Evolutionary conservation across 495 filamentous ascomycete species (phyloP).

Genomic region (Aspergillus campestris): DNA sequence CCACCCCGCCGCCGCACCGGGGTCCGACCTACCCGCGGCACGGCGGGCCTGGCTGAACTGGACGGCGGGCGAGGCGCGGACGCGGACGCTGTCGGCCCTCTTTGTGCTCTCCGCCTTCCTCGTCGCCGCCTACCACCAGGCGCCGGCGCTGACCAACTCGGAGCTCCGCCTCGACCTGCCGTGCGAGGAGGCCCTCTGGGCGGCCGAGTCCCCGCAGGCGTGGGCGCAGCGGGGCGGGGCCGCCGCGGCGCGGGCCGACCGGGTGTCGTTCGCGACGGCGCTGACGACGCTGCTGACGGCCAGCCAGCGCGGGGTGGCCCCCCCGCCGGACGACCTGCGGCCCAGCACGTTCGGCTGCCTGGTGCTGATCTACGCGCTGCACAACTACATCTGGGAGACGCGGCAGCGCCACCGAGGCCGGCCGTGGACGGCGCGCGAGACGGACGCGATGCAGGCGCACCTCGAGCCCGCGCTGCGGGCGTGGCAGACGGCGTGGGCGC

Average conservation of each 20-base stretch:
- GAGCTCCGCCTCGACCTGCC: constrained; percentile 87
- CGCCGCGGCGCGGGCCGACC: constrained; percentile 52
- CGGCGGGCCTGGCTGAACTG: constrained; percentile 81
- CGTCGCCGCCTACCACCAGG: constrained; percentile 87
- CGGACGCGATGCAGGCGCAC: constrained; percentile 91
- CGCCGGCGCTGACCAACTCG: constrained; percentile 86
- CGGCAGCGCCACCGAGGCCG: constrained; percentile 83
- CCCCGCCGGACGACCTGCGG: constrained; percentile 52
- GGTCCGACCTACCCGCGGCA: constrained; percentile 50
- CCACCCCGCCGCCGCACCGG: constrained; percentile 10
- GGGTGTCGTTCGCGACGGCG: constrained; percentile 59
- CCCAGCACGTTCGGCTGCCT: constrained; percentile 94
- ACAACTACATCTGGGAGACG: constrained; percentile 99
- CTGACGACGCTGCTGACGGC: constrained; percentile 72
- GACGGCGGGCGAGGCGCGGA: constrained; percentile 84
- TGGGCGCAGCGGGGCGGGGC: constrained; percentile 74
- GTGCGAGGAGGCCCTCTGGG: constrained; percentile 89
- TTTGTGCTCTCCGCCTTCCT: constrained; percentile 86
- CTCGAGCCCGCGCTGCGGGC: constrained; percentile 91
- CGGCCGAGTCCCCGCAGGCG: constrained; percentile 66
- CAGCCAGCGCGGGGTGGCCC: constrained; percentile 61
- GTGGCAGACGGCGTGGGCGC: constrained; percentile 92
- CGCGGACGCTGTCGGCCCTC: constrained; percentile 86
- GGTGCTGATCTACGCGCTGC: constrained; percentile 87
- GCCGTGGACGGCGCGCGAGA: constrained; percentile 86